These are phyloP conservation scores for Mycena vitilis DNA, from an alignment of 768 basidiomycete genomes.

Conservation along the genomic window DNA sequence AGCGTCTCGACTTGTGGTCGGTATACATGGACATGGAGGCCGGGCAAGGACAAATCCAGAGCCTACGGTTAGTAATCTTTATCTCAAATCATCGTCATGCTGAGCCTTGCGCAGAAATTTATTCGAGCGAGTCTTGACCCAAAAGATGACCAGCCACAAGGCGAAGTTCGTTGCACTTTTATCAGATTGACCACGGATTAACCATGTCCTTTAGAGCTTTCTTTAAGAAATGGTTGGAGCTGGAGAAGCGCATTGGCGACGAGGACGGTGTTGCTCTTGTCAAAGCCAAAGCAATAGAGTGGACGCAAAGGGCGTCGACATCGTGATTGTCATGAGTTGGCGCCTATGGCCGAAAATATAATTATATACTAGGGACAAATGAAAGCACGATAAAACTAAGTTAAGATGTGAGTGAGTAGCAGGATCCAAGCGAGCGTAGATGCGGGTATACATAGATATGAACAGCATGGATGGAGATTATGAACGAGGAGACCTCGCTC, in stretches of 20 bases:
- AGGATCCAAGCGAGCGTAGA: conserved; percentile 45
- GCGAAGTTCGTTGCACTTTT: conserved; percentile 78
- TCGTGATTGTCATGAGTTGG: conserved; percentile 49
- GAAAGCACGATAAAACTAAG: conserved; percentile 41
- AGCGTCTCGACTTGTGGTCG: conserved; percentile 95
- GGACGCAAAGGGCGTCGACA: conserved; percentile 81
- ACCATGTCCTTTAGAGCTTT: conserved; percentile 68
- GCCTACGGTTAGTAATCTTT: conserved; percentile 66
- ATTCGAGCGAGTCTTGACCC: conserved; percentile 84
- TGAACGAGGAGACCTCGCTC: conserved; percentile 70
- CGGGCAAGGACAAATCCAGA: conserved; percentile 80
- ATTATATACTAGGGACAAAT: conserved; percentile 38
- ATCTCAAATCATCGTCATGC: conserved; percentile 13
- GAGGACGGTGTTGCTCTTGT: conserved; percentile 83
- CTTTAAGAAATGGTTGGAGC: conserved; percentile 97
- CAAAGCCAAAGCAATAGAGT: conserved; percentile 91
- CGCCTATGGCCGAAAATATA: conserved; percentile 33
- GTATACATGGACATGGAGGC: conserved; percentile 98
- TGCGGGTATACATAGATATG: conserved; percentile 50
- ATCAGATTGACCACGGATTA: conserved; percentile 17
- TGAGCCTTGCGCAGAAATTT: conserved; percentile 66
- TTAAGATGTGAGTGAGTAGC: conserved; percentile 41
- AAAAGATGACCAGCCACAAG: conserved; percentile 94
- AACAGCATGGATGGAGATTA: conserved; percentile 54
- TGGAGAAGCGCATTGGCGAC: conserved; percentile 90